Base-by-base conservation (phyloP, 805 yeast genomes). In the Saturnispora kantuleensis region DNA sequence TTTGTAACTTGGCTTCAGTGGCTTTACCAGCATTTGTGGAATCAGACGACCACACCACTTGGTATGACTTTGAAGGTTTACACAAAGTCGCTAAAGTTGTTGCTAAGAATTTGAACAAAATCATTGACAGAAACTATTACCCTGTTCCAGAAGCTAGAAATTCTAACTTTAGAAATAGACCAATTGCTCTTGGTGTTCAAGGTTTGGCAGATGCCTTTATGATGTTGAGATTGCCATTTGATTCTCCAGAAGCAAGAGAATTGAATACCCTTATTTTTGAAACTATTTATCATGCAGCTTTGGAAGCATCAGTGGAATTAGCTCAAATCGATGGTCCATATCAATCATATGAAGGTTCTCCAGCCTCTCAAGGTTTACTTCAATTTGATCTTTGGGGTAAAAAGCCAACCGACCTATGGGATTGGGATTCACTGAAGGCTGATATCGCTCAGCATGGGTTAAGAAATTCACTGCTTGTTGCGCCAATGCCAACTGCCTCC, bases 401-500 rank as follows among this genome's bases (percentile, higher is more conserved):
- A 57, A 76, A 74, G 60, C 81, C 81, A 41, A 66, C 79, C 38
- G 76, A 71, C 50, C 64, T 75, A 57, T 76, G 68, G 67, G 77
- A 74, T 53, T 76, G 81, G 81, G 79, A 73, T 52, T 43, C 63
- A n/a, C 63, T 76, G 53, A 76, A 74, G 60, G 68, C 64, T 49
- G 63, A 67, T 47, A 62, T 76, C 55, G 67, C 68, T 42, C 64
- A 66, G 50, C 65, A 69, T 55, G 81, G 81, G 38, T 54, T 76
- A 38, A 69, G 81, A 63, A 76, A 76, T 63, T 76, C 81, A 32
- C 65, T 76, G 52, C 68, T 76, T 52, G 79, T 76, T 50, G 81
- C 81, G 1, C 80, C 80, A 49, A 76, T 76, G 81, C 81, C 81
- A 37, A 76, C 81, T 47, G 81, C 81, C n/a, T 76, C 81, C 18